Percentiles rank a stretch among this genome's conserved stretches.
phyloP scores from a whole-genome alignment of 2,329 filamentous ascomycete genomes.

The Fusarium hostae region DNA sequence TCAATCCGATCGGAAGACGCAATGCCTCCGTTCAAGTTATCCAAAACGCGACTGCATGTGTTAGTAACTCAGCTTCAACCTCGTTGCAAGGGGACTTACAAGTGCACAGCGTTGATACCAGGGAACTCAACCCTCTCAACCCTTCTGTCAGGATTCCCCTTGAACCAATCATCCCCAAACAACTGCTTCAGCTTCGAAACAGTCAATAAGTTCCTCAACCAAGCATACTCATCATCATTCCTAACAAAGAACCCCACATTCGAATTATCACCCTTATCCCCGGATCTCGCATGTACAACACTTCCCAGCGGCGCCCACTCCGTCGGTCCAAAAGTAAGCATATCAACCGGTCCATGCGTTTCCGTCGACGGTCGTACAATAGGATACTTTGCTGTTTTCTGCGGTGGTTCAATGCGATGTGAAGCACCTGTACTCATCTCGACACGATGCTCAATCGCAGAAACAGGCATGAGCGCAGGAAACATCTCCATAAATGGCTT shows the following conservation, averaged over 20 bases:
- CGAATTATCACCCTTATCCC: conserved; percentile 57
- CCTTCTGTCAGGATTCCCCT: conserved; percentile 43
- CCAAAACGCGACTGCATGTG: conserved; percentile 49
- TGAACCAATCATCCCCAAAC: conserved; percentile 52
- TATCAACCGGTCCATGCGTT: conserved; percentile 40
- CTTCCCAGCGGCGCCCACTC: conserved; percentile 45
- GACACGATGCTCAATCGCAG: conserved; percentile 45
- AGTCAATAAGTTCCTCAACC: conserved; percentile 57
- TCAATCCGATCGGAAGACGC: conserved; percentile 57
- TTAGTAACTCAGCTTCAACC: conserved; percentile 5
- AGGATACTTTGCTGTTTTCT: conserved; percentile 38
- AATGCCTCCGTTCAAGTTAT: conserved; percentile 58
- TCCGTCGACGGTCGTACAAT: conserved; percentile 43
- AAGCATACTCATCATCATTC: conserved; percentile 56
- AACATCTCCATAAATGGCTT: conserved; percentile 58
- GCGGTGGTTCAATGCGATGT: conserved; percentile 35
- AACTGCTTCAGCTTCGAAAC: conserved; percentile 51
- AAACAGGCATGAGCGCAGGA: conserved; percentile 48
- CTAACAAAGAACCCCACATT: conserved; percentile 61
- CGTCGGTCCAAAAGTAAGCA: conserved; percentile 43
- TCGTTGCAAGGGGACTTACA: conserved; percentile 17
- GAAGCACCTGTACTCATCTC: conserved; percentile 38
- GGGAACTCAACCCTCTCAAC: conserved; percentile 60
- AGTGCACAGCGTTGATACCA: conserved; percentile 46
- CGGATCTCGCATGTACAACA: conserved; percentile 48